Conservation (phyloP, 805 yeast genomes). For the Kodamaea kakaduensis region DNA sequence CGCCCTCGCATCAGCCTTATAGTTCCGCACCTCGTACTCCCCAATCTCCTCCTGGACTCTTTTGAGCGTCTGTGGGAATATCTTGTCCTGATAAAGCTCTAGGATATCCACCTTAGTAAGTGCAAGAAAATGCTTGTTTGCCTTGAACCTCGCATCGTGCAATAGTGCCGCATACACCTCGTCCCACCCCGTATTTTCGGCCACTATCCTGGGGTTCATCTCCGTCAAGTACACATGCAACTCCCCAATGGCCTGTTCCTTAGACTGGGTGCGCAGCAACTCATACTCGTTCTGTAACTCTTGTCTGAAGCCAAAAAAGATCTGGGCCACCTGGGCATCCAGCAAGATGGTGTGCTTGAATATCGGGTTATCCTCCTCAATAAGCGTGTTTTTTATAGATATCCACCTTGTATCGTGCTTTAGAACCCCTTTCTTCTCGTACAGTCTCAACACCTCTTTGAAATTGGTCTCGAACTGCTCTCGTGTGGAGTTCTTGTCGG, state of each 20-base stretch:
- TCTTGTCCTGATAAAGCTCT: slow-evolving; percentile 41
- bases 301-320: slow-evolving; percentile 50
- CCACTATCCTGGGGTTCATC: slow-evolving; percentile 26
- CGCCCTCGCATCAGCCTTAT: slow-evolving; percentile 59
- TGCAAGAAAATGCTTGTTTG: slow-evolving; percentile 51
- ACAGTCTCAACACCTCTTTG: slow-evolving; percentile 39
- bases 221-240: slow-evolving; percentile 47
- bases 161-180: slow-evolving; percentile 31
- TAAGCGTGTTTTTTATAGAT: slow-evolving; percentile 43
- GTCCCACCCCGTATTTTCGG: slow-evolving; percentile 35
- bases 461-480: slow-evolving; percentile 58
- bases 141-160: slow-evolving; percentile 50
- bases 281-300: slow-evolving; percentile 32
- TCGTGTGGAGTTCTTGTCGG: slow-evolving; percentile 48
- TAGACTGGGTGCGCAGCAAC: slow-evolving; percentile 21
- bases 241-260: slow-evolving; percentile 49
- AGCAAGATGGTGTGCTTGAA: slow-evolving; percentile 57
- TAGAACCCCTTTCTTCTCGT: slow-evolving; percentile 34
- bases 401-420: slow-evolving; percentile 62
- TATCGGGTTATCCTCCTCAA: slow-evolving; percentile 62
- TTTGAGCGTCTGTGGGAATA: slow-evolving; percentile 26
- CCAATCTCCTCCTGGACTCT: slow-evolving; percentile 20
- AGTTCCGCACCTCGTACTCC: slow-evolving; percentile 35
- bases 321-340: slow-evolving; percentile 51
- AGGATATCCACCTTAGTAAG: slow-evolving; percentile 61